Evolutionary conservation across 495 filamentous ascomycete species (phyloP).

Genomic region (Aspergillus ellipticus): DNA sequence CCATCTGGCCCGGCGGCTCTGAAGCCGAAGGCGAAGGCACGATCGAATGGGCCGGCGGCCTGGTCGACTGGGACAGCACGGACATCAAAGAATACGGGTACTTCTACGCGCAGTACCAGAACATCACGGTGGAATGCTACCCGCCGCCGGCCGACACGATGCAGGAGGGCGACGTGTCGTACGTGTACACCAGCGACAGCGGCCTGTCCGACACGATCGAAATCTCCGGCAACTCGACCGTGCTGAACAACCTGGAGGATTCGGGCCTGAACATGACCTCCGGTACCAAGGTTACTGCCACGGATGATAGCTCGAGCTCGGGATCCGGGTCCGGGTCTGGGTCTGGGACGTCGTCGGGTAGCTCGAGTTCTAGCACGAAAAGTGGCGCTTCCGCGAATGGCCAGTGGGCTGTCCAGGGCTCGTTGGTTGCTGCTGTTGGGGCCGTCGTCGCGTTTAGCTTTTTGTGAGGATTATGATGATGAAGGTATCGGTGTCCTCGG

Average conservation of each 20-base stretch:
- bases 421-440: slow-evolving; percentile 55
- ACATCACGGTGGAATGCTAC: slow-evolving; percentile 83
- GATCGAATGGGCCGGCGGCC: slow-evolving; percentile 85
- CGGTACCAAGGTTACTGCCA: slow-evolving; percentile 4
- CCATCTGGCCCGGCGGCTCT: slow-evolving; percentile 90
- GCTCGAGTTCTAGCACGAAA: slow-evolving; percentile 26
- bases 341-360: slow-evolving; percentile 17
- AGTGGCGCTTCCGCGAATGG: slow-evolving; percentile 33
- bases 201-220: slow-evolving; percentile 73
- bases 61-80: slow-evolving; percentile 77
- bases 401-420: slow-evolving; percentile 47
- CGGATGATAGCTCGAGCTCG: neutral
- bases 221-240: slow-evolving; percentile 67
- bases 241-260: slow-evolving; percentile 72
- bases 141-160: slow-evolving; percentile 62
- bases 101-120: slow-evolving; percentile 78
- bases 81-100: slow-evolving; percentile 82
- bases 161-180: slow-evolving; percentile 58
- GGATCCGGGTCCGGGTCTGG: neutral
- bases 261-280: slow-evolving; percentile 68
- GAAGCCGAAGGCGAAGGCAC: slow-evolving; percentile 79
- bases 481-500: too few relatives aligned
- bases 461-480: slow-evolving; percentile 46
- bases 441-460: slow-evolving; percentile 52
- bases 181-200: slow-evolving; percentile 64